Evolutionary conservation across 257 asterid species (phyloP).

Genomic region (Nicotiana tabacum): DNA sequence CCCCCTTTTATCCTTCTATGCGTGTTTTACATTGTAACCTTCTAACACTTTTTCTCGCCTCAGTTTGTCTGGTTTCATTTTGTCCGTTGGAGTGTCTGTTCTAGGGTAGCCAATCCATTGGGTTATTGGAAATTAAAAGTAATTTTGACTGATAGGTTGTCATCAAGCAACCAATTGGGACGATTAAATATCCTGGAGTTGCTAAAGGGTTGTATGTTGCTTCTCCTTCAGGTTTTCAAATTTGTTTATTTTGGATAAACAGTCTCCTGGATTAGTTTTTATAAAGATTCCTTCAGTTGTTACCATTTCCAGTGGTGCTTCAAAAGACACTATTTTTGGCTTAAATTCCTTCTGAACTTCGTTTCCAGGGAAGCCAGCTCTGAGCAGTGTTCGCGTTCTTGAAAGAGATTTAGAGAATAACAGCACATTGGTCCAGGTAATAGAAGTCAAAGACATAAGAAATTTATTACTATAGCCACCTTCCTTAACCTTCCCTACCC

Average conservation of each 20-base stretch:
- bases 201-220: constrained; percentile 95
- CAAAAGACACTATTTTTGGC: background rate
- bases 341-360: constrained; percentile 6
- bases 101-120: background rate
- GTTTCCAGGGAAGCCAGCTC: constrained; percentile 80
- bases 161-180: constrained; percentile 88
- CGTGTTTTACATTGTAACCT: background rate
- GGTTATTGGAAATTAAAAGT: background rate
- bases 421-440: constrained; percentile 83
- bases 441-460: constrained; percentile 11
- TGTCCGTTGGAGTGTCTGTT: constrained; percentile 5
- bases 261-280: background rate
- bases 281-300: background rate
- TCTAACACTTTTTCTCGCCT: background rate
- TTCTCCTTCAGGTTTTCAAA: constrained; percentile 65
- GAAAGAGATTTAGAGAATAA: constrained; percentile 55
- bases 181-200: constrained; percentile 84
- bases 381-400: constrained; percentile 68
- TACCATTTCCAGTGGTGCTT: background rate
- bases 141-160: constrained; percentile 42
- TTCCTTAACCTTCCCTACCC: background rate
- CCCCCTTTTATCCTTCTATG: background rate
- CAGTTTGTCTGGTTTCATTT: background rate
- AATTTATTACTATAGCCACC: background rate
- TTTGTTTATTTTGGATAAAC: background rate